A percentile compares a stretch with the other conserved stretches of the same genome.
Conservation (phyloP, 176 grass and related monocot species). For the Areca catechu region DNA sequence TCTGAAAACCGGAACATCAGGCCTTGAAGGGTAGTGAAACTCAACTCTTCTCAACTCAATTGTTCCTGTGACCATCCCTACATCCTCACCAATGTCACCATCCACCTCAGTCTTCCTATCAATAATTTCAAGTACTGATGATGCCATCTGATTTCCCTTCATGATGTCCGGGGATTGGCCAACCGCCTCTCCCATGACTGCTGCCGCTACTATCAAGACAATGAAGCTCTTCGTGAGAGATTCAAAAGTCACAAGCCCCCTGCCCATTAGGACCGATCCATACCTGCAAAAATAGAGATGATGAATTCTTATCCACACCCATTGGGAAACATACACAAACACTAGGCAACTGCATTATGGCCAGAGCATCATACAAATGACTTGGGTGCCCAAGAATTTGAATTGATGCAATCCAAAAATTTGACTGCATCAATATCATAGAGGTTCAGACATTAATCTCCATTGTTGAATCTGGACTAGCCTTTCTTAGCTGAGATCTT, state of each 20-base stretch:
- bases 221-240: slow-evolving; percentile 96
- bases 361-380: too few relatives aligned
- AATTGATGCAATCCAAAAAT: too few relatives aligned
- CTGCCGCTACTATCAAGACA: slow-evolving; percentile 85
- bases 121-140: slow-evolving; percentile 84
- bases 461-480: too few relatives aligned
- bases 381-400: too few relatives aligned
- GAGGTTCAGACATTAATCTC: too few relatives aligned
- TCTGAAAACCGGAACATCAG: slow-evolving; percentile 64
- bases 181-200: slow-evolving; percentile 79
- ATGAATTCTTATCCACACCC: too few relatives aligned
- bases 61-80: slow-evolving; percentile 51
- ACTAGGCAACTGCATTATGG: too few relatives aligned
- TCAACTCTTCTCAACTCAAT: slow-evolving; percentile 68
- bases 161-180: slow-evolving; percentile 87
- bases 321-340: too few relatives aligned
- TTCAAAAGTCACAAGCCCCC: slow-evolving; percentile 72
- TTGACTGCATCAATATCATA: too few relatives aligned
- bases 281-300: slow-evolving; percentile 39
- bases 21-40: slow-evolving; percentile 74
- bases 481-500: too few relatives aligned
- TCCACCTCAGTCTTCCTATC: slow-evolving; percentile 72
- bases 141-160: slow-evolving; percentile 92
- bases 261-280: slow-evolving; percentile 74
- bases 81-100: slow-evolving; percentile 56